phyloP scores from a whole-genome alignment of 306 rosid species.

The Neltuma alba region DNA sequence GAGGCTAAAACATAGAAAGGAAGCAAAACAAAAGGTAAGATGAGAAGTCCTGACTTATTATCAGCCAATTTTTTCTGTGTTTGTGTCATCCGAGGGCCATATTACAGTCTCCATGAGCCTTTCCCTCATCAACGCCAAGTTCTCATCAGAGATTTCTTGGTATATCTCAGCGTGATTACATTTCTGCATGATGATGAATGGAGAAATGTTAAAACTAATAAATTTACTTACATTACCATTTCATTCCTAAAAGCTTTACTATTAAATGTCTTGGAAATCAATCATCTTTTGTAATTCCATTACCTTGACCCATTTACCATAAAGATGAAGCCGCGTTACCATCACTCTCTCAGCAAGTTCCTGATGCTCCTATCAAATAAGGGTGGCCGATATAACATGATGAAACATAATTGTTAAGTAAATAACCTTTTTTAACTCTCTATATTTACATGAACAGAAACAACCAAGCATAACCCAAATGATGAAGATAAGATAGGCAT shows the following conservation, averaged over 20 bases:
- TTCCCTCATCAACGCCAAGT: constrained; percentile 93
- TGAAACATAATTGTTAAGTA: background rate
- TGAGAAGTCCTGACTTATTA: constrained; percentile 1
- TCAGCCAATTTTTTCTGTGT: constrained; percentile 85
- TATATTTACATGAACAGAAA: background rate
- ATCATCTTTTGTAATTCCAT: constrained; percentile 14
- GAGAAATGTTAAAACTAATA: background rate
- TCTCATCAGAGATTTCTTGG: constrained; percentile 79
- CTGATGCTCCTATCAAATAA: constrained; percentile 69
- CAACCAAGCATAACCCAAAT: background rate
- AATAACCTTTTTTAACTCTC: background rate
- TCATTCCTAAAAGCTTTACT: background rate
- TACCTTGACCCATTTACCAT: constrained; percentile 96
- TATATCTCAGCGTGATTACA: constrained; percentile 93
- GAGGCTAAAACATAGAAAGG: constrained; percentile 19
- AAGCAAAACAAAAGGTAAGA: constrained; percentile 5
- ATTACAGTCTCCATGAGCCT: constrained; percentile 88
- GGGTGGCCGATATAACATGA: background rate
- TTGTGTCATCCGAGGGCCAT: constrained; percentile 99
- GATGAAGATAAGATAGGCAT: background rate
- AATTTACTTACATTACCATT: background rate
- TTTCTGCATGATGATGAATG: constrained; percentile 58
- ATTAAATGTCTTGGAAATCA: constrained; percentile 15
- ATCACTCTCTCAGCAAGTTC: constrained; percentile 97
- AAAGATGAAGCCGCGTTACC: constrained; percentile 92